These are phyloP conservation scores for Thymus mandschuricus DNA, from an alignment of 257 asterid genomes.

Conservation along the genomic window DNA sequence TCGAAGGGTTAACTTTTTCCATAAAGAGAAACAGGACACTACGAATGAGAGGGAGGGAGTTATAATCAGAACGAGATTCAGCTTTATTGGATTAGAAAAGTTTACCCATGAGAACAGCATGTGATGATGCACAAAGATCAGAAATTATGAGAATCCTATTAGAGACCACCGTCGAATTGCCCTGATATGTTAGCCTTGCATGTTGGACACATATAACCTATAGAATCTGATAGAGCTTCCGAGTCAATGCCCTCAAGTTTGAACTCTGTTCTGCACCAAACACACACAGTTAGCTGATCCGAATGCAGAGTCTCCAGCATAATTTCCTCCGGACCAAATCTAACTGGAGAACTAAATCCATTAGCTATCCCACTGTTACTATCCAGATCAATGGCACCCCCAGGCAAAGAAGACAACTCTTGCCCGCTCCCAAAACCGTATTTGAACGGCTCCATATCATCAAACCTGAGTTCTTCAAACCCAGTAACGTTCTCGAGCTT, in stretches of 20 bases:
- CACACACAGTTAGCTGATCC: constrained; percentile 80
- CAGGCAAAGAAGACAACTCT: constrained; percentile 60
- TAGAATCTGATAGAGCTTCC: constrained; percentile 84
- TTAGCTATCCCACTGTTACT: constrained; percentile 51
- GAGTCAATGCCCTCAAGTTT: constrained; percentile 74
- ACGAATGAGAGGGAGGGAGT: no score
- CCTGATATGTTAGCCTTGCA: constrained; percentile 95
- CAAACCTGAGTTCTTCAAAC: constrained; percentile 82
- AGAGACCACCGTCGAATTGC: constrained; percentile 67
- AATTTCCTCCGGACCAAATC: constrained; percentile 62
- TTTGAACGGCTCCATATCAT: constrained; percentile 73
- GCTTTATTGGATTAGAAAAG: constrained; percentile 21
- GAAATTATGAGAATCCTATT: constrained; percentile 55
- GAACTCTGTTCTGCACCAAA: constrained; percentile 96
- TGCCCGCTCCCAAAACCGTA: constrained; percentile 55
- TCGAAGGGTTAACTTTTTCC: no score
- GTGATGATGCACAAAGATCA: constrained; percentile 35
- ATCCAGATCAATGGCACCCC: constrained; percentile 57
- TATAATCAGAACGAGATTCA: constrained; percentile 3
- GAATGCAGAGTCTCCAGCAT: constrained; percentile 46
- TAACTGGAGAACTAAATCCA: constrained; percentile 56
- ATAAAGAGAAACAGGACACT: no score
- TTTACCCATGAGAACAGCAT: constrained; percentile 30
- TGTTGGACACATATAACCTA: constrained; percentile 96
- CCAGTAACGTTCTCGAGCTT: constrained; percentile 66